Conservation (phyloP, 805 yeast species). For the Saccharomyces eubayanus region DNA sequence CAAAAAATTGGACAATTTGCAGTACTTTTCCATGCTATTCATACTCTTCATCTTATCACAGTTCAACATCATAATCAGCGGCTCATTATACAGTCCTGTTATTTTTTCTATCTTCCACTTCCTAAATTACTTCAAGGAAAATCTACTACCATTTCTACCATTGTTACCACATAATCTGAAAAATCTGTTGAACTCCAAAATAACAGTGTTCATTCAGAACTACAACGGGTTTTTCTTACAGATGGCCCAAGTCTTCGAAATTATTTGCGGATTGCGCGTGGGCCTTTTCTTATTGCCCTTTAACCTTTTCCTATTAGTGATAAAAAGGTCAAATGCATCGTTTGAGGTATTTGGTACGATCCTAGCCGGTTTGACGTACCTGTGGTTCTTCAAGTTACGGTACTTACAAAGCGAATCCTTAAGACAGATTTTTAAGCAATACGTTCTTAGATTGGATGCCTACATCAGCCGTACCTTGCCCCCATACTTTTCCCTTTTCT, state of each 20-base stretch:
- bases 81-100: constrained; percentile 51
- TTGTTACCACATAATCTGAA: constrained; percentile 13
- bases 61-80: constrained; percentile 35
- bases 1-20: constrained; percentile 47
- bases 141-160: constrained; percentile 46
- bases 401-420: constrained; percentile 50
- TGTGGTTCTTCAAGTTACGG: constrained; percentile 52
- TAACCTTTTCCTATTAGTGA: constrained; percentile 32
- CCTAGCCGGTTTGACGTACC: constrained; percentile 38
- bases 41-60: constrained; percentile 37
- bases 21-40: constrained; percentile 44
- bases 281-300: constrained; percentile 35
- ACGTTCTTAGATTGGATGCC: constrained; percentile 37
- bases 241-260: constrained; percentile 41
- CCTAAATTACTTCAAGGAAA: constrained; percentile 47
- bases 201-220: constrained; percentile 30
- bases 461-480: constrained; percentile 35
- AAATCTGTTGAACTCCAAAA: constrained; percentile 24
- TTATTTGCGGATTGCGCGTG: constrained; percentile 35
- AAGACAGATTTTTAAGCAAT: constrained; percentile 40
- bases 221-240: constrained; percentile 38
- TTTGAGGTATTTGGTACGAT: constrained; percentile 14
- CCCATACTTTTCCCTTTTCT: constrained; percentile 24
- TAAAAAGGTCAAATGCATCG: constrained; percentile 20
- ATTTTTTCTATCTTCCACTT: constrained; percentile 60